phyloP scores from a whole-genome alignment of 805 yeast genomes.

The Ogataea glucozyma region DNA sequence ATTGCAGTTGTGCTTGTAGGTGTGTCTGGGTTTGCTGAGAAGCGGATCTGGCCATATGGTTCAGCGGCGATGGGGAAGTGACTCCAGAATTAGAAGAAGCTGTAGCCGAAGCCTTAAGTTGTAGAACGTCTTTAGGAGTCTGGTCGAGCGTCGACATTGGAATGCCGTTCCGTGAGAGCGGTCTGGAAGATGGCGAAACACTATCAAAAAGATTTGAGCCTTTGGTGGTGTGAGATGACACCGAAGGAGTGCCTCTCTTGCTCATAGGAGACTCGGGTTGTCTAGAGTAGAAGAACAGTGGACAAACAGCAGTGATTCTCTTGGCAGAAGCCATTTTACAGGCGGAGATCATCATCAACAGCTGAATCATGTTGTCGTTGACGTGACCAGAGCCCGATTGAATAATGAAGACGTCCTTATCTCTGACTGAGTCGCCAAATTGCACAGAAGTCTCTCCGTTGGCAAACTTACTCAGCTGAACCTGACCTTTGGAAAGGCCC shows the following conservation, averaged over 20 bases:
- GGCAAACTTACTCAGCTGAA: conserved; percentile 64
- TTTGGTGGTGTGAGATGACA: conserved; percentile 27
- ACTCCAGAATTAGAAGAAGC: conserved; percentile 4
- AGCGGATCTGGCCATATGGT: conserved; percentile 10
- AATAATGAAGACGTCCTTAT: conserved; percentile 90
- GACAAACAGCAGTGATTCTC: conserved; percentile 87
- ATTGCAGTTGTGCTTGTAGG: conserved; percentile 14
- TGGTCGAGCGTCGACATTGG: conserved; percentile 12
- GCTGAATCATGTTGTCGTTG: conserved; percentile 82
- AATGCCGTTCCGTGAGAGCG: conserved; percentile 33
- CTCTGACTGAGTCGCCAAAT: conserved; percentile 86
- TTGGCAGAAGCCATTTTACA: conserved; percentile 90
- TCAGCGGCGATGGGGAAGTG: conserved; percentile 15
- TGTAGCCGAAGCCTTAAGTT: conserved; percentile 9
- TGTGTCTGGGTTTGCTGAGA: no score
- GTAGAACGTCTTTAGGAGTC: conserved; percentile 16
- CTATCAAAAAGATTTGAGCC: conserved; percentile 36
- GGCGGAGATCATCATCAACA: conserved; percentile 83
- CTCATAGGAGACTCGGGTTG: conserved; percentile 93
- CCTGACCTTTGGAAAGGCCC: conserved; percentile 70
- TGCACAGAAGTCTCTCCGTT: conserved; percentile 95
- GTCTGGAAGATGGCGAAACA: conserved; percentile 49
- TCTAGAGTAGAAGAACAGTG: conserved; percentile 92
- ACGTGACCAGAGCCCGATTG: conserved; percentile 88
- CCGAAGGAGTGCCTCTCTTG: conserved; percentile 70